A percentile compares a stretch with the other conserved stretches of the same genome.
Conservation (phyloP, 2,329 filamentous ascomycete genomes). For the Moelleriella libera region DNA sequence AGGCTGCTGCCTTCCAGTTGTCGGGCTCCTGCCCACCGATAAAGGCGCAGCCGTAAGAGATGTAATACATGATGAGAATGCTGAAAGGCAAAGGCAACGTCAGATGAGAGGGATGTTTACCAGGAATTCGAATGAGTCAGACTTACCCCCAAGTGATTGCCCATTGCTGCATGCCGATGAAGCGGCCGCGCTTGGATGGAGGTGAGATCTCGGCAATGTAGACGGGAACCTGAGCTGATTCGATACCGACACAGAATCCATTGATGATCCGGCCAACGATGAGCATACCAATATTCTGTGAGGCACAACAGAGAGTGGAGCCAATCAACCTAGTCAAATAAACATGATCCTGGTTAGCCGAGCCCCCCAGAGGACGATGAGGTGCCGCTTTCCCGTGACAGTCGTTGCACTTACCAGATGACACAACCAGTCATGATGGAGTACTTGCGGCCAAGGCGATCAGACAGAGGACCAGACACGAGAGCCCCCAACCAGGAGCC, state of each 20-base stretch:
- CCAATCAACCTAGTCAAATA: conserved; percentile 26
- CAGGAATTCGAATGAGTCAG: too few species aligned
- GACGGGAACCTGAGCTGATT: conserved; percentile 53
- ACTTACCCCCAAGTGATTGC: conserved; percentile 45
- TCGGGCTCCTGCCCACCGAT: conserved; percentile 24
- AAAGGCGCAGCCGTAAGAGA: conserved; percentile 49
- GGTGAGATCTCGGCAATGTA: conserved; percentile 52
- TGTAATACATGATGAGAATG: conserved; percentile 57
- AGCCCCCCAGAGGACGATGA: background rate
- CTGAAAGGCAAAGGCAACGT: conserved; percentile 1
- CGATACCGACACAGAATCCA: conserved; percentile 52
- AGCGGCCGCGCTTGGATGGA: conserved; percentile 42
- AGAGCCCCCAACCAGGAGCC: conserved; percentile 36
- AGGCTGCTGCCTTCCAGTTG: conserved; percentile 35
- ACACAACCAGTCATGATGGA: conserved; percentile 35
- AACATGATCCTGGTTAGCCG: background rate
- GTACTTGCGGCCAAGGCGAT: conserved; percentile 32
- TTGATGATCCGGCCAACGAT: conserved; percentile 47
- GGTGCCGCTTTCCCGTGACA: background rate
- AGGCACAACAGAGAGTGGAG: conserved; percentile 28
- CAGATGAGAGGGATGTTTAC: too few species aligned
- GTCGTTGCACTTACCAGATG: conserved; percentile 28
- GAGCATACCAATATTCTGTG: conserved; percentile 33
- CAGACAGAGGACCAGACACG: conserved; percentile 32
- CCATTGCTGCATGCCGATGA: conserved; percentile 62